These are phyloP conservation scores for Coelastrella sp. DNA, from an alignment of 139 green algal genomes.

Conservation along the genomic window DNA sequence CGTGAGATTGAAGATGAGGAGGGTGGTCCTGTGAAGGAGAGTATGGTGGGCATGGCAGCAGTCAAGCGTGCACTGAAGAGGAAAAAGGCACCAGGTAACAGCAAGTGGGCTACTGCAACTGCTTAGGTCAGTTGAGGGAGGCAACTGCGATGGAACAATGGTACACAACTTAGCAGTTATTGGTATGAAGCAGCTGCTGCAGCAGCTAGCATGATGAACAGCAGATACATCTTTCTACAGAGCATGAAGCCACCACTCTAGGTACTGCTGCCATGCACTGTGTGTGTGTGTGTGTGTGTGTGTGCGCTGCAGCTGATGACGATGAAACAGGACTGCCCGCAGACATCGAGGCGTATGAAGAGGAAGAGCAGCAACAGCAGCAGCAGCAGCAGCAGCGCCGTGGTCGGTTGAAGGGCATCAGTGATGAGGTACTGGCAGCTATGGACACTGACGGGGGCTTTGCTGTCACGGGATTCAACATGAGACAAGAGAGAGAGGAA, in stretches of 20 bases:
- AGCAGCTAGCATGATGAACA: background rate
- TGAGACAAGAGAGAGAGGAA: slow-evolving; percentile 74
- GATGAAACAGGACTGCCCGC: slow-evolving; percentile 45
- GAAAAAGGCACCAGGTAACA: slow-evolving; percentile 51
- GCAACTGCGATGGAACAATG: too few species aligned
- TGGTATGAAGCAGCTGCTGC: background rate
- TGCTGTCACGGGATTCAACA: slow-evolving; percentile 81
- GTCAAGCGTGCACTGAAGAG: slow-evolving; percentile 63
- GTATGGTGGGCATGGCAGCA: slow-evolving; percentile 72
- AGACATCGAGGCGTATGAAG: slow-evolving; percentile 52
- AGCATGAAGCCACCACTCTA: background rate
- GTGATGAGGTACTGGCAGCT: background rate
- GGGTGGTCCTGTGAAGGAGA: slow-evolving; percentile 77
- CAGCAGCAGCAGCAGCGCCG: slow-evolving; percentile 53
- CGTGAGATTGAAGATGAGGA: slow-evolving; percentile 72
- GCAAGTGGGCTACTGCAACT: background rate
- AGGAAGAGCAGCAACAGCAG: slow-evolving; percentile 42
- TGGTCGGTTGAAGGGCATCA: slow-evolving; percentile 12
- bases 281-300: background rate
- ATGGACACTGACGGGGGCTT: slow-evolving; percentile 72
- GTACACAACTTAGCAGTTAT: background rate
- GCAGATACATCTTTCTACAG: background rate
- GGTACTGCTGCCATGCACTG: background rate
- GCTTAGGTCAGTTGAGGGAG: too few species aligned
- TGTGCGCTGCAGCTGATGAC: slow-evolving; percentile 7